phyloP scores from a whole-genome alignment of 768 basidiomycete species.

The Rhodotorula taiwanensis region DNA sequence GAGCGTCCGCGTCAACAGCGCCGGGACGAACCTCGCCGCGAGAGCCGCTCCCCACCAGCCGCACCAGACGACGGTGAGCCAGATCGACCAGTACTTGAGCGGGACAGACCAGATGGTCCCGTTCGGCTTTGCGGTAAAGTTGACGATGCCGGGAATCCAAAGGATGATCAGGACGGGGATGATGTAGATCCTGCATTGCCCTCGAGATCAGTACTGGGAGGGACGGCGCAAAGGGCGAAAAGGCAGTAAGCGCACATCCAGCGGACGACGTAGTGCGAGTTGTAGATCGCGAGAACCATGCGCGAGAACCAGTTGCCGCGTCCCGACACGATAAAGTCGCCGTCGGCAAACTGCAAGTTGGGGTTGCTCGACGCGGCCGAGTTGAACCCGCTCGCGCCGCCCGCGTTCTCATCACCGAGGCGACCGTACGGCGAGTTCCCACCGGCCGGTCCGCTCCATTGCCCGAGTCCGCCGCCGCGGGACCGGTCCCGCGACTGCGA shows the following conservation, averaged over 20 bases:
- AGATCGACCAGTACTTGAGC: slow-evolving; percentile 49
- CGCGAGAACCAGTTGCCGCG: slow-evolving; percentile 26
- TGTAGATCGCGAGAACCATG: slow-evolving; percentile 23
- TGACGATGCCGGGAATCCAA: slow-evolving; percentile 70
- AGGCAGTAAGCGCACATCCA: slow-evolving; percentile 41
- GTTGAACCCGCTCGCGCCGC: slow-evolving; percentile 8
- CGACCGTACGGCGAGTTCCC: slow-evolving; percentile 28
- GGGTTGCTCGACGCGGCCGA: slow-evolving; percentile 24
- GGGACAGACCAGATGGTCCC: slow-evolving; percentile 51
- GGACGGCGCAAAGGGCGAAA: slow-evolving; percentile 3
- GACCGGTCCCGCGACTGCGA: neutral
- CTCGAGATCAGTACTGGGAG: slow-evolving; percentile 45
- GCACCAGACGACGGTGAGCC: slow-evolving; percentile 73
- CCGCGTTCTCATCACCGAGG: slow-evolving; percentile 5
- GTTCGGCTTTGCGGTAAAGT: slow-evolving; percentile 52
- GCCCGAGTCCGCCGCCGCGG: slow-evolving; percentile 20
- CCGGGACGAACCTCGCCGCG: slow-evolving; percentile 49
- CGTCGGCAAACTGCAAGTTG: slow-evolving; percentile 34
- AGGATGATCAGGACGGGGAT: slow-evolving; percentile 58
- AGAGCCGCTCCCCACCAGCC: slow-evolving; percentile 80
- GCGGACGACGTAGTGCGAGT: slow-evolving; percentile 42
- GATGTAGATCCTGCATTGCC: slow-evolving; percentile 51
- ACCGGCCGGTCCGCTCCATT: slow-evolving; percentile 29
- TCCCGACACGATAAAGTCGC: slow-evolving; percentile 22
- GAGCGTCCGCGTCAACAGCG: slow-evolving; percentile 50